Evolutionary conservation across 1,139 yeast species (phyloP), one percentile per base, ranked within the genome.

Genomic region (Zygosaccharomyces sapae): DNA sequence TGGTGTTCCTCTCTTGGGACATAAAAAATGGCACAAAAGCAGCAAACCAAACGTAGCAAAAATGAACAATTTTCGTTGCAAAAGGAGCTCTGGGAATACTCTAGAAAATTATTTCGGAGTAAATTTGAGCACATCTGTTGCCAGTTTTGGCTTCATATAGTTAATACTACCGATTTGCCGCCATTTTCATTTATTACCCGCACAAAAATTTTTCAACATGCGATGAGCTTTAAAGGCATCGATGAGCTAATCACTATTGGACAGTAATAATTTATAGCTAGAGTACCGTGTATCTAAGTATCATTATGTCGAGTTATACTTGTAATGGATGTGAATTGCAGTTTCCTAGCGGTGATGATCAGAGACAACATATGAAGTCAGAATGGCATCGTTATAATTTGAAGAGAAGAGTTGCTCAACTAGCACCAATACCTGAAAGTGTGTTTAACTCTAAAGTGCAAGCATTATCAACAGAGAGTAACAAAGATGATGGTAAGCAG

Each of bases 341-440:
- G 50, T 92, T 92, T 61, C 79, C 83, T 13, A 74, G 83, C 13
- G 83, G 95, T 4, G 89, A 83, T 48, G 75, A 80, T 53, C 98
- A 92, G 70, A 75, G 97, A 58, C 74, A 76, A 48, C 98, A 92
- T 62, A 92, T 92, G 97, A 88, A 87, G 61, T 73, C 86, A 2
- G 94, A 84, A 51, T 85, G 94, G 94, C 94, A 85, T 67, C 76
- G 98, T 58, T 92, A 92, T 67, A 92, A 92, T 64, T 74, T 92
- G 61, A 92, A 92, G 68, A 78, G 98, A 69, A 75, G 95, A 65
- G 97, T 92, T 20, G 97, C 97, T 0, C 80, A 79, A 45, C 72
- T 92, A 55, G 90, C 95, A 8, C 80, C 96, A 1, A 86, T 92
- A 46, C 71, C 81, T 10, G 85, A 95, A 12, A 83, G 80, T 40